Evolutionary conservation across 176 grass and related monocot genomes (phyloP), one percentile per base, ranked within the genome.

Genomic region (Zoysia japonica): DNA sequence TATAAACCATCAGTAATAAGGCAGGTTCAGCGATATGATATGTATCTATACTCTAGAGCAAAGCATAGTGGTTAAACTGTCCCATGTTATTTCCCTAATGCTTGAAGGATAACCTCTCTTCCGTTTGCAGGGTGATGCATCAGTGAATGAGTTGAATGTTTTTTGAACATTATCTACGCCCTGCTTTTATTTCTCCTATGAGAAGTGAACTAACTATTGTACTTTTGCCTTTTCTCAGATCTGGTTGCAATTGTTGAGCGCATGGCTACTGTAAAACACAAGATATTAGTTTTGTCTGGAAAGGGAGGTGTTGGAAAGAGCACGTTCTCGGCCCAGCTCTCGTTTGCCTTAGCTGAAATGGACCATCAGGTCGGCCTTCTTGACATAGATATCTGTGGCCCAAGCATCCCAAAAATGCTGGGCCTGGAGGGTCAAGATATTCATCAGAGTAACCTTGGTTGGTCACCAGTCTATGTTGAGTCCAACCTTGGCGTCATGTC

Each of bases 361-460:
- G 85, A 93, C 49, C 74, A 51, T 67, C 88, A 93, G 79, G 91
- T 90, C 60, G 91, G 91, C 67, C 69, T 90, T 63, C 86, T 90
- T 66, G 91, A 93, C 65, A 88, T 93, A 72, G 91, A 93, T 79
- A 90, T 93, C 61, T 90, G 91, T 61, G 88, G 91, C 44, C 88
- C 88, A 9, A 93, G 91, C 79, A 92, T 86, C 74, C 86, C 88
- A 1, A 88, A 88, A 79, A 94, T 89, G 89, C 78, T 94, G 49
- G 88, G 92, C 4, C 85, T 94, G 37, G 88, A 90, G 82, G 87
- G 90, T 35, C 87, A 94, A 28, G 89, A 94, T 61, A 89, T 94
- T 57, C 92, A 91, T 82, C 92, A 94, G 74, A 94, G 88, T 80
- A 94, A 94, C 74, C 92, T 94, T 71, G 92, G 92, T 2, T 94